Evolutionary conservation across 148 eudicot species (phyloP).

Genomic region (Chenopodium berlandieri): DNA sequence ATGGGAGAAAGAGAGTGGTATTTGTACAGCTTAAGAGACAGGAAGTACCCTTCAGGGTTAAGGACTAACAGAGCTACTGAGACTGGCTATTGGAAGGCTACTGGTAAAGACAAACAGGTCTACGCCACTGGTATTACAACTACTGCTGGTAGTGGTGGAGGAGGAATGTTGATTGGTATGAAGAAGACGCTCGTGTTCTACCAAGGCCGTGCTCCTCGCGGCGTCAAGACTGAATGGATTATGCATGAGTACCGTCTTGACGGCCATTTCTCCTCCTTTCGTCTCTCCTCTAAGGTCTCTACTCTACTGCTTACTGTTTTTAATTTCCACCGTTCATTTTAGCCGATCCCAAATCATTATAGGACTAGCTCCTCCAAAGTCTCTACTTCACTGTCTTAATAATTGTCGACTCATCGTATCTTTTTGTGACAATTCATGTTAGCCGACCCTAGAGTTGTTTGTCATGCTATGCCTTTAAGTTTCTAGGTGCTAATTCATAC

Average conservation of each 20-base stretch:
- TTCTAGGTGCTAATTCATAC: no score
- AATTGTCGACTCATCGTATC: no score
- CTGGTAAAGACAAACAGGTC: slow-evolving; percentile 67
- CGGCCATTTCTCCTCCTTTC: slow-evolving; percentile 63
- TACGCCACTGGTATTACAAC: slow-evolving; percentile 19
- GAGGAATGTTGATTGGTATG: slow-evolving; percentile 54
- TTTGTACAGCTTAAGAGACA: slow-evolving; percentile 68
- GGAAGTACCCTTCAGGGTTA: slow-evolving; percentile 77
- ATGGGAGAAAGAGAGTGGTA: slow-evolving; percentile 93
- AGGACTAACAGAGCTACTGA: slow-evolving; percentile 75
- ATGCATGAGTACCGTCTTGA: slow-evolving; percentile 94
- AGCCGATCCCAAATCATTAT: no score
- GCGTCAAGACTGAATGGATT: slow-evolving; percentile 75
- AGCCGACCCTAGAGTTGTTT: no score
- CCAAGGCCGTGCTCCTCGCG: slow-evolving; percentile 77
- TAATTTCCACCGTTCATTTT: no score
- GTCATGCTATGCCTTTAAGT: no score
- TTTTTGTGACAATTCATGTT: no score
- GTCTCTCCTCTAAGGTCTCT: slow-evolving; percentile 46
- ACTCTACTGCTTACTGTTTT: no score
- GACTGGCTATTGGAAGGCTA: slow-evolving; percentile 82
- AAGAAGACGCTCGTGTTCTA: slow-evolving; percentile 85
- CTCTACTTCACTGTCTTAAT: no score
- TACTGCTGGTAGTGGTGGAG: neutral
- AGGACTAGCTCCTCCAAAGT: no score